A percentile compares a stretch with the other conserved stretches of the same genome.
These are phyloP conservation scores for Leccinum rimulosum DNA, from an alignment of 768 basidiomycete species.

Conservation along the genomic window DNA sequence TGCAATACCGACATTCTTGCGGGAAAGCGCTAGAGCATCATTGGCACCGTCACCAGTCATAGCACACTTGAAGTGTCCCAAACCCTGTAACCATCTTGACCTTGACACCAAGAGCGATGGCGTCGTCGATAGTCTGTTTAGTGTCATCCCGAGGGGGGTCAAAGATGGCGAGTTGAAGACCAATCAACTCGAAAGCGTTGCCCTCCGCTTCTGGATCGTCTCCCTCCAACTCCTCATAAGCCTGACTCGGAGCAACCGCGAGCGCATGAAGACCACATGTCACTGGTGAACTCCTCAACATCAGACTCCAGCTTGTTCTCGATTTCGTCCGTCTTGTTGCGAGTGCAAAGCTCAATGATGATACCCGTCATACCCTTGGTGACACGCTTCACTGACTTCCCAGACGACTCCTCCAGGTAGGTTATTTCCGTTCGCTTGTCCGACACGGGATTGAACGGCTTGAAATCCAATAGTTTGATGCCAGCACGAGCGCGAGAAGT, in stretches of 20 bases:
- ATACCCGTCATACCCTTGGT: conserved; percentile 99
- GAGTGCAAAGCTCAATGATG: conserved; percentile 94
- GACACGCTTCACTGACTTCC: conserved; percentile 96
- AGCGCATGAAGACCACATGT: conserved; percentile 94
- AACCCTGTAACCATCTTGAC: conserved; percentile 99
- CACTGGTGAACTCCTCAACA: conserved; percentile 94
- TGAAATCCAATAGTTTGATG: conserved; percentile 97
- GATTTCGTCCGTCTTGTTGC: conserved; percentile 93
- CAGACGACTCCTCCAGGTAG: conserved; percentile 90
- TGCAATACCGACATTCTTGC: conserved; percentile 99
- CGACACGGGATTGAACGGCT: conserved; percentile 99
- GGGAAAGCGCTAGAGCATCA: conserved; percentile 95
- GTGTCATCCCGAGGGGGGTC: conserved; percentile 98
- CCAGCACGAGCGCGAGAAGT: conserved; percentile 75
- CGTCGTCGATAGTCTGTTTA: conserved; percentile 98
- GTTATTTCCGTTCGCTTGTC: conserved; percentile 99
- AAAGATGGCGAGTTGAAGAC: conserved; percentile 95
- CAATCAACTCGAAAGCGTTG: conserved; percentile 96
- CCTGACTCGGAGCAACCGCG: no score
- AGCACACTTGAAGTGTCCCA: conserved; percentile 88
- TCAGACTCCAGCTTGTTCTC: conserved; percentile 92
- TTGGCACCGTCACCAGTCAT: conserved; percentile 99
- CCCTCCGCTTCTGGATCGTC: conserved; percentile 83
- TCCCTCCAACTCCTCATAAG: conserved; percentile 86
- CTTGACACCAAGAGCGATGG: conserved; percentile 90